Evolutionary conservation across 768 basidiomycete genomes (phyloP), one percentile per base, ranked within the genome.

Genomic region (Boletus subparvulus): DNA sequence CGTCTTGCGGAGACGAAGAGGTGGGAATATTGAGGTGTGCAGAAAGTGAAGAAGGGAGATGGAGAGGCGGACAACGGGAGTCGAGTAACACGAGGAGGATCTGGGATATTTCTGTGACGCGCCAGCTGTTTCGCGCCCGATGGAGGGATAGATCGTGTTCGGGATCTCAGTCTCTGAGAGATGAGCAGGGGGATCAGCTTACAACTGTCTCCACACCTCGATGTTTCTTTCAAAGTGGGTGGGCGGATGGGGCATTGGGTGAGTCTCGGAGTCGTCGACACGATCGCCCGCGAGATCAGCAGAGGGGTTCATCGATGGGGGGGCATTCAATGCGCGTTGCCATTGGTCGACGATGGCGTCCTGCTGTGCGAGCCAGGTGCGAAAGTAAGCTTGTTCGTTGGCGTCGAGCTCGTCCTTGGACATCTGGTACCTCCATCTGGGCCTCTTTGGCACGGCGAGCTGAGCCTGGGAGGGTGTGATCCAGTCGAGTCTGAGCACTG

Each of bases 131-230:
- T 59, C 53, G 35, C 3, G 42, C 30, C n/a, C 45, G 47, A 62
- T 40, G 39, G 37, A 28, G 47, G 30, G 26, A 42, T 46, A 37
- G 35, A 36, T 33, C 40, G 35, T 41, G 46, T 53, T 26, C 19
- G 26, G 36, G 21, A 48, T 54, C 33, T 51, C 47, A 53, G 47
- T 42, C 47, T 47, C 26, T 12, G 45, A 35, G 41, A 44, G 48
- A 47, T 36, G 56, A 37, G 50, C 3, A 35, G 17, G 52, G 45
- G 16, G 52, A 52, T 44, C 50, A 17, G 79, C 88, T 63, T 71
- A 92, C 85, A 98, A 74, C 75, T 98, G 96, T 60, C 95, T 75
- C 94, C 94, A 98, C 14, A 97, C 94, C 67, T 97, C 91, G 44
- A 97, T 65, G 69, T 98, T 97, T 41, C 90, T 81, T 72, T 97